phyloP scores from a whole-genome alignment of 768 basidiomycete species.

The Peribolospora baueri region DNA sequence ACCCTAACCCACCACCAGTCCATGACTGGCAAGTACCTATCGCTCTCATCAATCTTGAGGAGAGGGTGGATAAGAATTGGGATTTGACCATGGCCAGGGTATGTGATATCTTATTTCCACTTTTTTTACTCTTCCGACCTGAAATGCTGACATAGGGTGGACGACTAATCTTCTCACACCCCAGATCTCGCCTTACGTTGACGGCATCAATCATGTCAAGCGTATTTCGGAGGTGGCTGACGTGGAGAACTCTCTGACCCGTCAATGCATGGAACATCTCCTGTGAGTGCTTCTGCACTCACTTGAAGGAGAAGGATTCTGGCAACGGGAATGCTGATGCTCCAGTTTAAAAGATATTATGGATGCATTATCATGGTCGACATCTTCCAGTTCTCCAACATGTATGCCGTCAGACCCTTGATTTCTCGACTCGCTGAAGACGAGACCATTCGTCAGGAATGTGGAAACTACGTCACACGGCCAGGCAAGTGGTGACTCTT shows the following conservation, averaged over 20 bases:
- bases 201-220: slow-evolving; percentile 76
- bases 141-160: not conserved
- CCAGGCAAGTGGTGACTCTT: slow-evolving; percentile 27
- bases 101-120: not conserved
- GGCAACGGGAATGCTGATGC: not conserved
- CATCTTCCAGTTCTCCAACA: slow-evolving; percentile 92
- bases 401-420: slow-evolving; percentile 73
- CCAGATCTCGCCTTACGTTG: slow-evolving; percentile 57
- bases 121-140: not conserved
- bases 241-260: slow-evolving; percentile 55
- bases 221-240: slow-evolving; percentile 78
- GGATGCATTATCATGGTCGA: slow-evolving; percentile 91
- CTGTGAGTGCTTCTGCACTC: slow-evolving; percentile 30
- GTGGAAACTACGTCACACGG: slow-evolving; percentile 69
- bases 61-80: slow-evolving; percentile 73
- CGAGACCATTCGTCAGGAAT: slow-evolving; percentile 58
- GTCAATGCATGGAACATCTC: slow-evolving; percentile 72
- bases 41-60: slow-evolving; percentile 56
- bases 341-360: slow-evolving; percentile 42
- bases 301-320: not conserved
- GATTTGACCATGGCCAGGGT: slow-evolving; percentile 83
- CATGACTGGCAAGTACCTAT: slow-evolving; percentile 91
- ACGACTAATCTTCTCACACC: not conserved
- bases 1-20: slow-evolving; percentile 72
- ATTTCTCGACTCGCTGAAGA: slow-evolving; percentile 52